A percentile compares a stretch with the other conserved stretches of the same genome.
These are phyloP conservation scores for Priceomyces fermenticarens DNA, from an alignment of 805 yeast genomes.

Conservation along the genomic window DNA sequence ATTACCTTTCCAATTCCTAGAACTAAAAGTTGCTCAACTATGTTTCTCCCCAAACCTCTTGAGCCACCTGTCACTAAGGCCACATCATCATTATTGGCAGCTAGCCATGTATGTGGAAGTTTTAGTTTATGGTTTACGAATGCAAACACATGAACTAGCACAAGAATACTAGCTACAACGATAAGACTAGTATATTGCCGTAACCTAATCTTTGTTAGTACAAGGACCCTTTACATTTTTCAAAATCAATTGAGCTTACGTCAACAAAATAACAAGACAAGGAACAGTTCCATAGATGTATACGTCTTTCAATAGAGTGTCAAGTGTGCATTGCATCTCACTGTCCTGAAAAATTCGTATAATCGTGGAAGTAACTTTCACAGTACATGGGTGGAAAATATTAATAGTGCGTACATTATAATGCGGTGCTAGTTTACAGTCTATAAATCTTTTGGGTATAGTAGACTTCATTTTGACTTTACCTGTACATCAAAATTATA, in stretches of 20 bases:
- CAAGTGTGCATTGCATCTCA: too few relatives aligned
- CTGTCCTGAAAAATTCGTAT: conserved; percentile 36
- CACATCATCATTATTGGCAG: conserved; percentile 11
- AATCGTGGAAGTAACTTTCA: conserved; percentile 63
- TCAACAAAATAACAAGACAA: too few relatives aligned
- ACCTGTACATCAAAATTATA: conserved; percentile 43
- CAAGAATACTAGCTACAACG: neutral
- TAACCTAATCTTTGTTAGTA: neutral
- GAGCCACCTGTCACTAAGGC: conserved; percentile 52
- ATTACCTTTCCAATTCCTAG: conserved; percentile 18
- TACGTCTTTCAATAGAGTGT: too few relatives aligned
- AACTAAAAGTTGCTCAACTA: conserved; percentile 24
- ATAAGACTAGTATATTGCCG: neutral
- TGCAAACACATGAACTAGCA: neutral
- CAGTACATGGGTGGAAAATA: conserved; percentile 70
- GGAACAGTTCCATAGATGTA: too few relatives aligned
- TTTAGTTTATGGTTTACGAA: neutral
- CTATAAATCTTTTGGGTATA: too few relatives aligned
- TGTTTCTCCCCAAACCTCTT: conserved; percentile 46
- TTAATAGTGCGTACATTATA: conserved; percentile 10
- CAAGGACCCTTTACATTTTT: neutral
- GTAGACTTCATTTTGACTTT: neutral
- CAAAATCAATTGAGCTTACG: too few relatives aligned
- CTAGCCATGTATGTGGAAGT: conserved; percentile 1
- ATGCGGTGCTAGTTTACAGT: too few relatives aligned